Conservation (phyloP, 257 asterid genomes). For the Solanum virginianum region DNA sequence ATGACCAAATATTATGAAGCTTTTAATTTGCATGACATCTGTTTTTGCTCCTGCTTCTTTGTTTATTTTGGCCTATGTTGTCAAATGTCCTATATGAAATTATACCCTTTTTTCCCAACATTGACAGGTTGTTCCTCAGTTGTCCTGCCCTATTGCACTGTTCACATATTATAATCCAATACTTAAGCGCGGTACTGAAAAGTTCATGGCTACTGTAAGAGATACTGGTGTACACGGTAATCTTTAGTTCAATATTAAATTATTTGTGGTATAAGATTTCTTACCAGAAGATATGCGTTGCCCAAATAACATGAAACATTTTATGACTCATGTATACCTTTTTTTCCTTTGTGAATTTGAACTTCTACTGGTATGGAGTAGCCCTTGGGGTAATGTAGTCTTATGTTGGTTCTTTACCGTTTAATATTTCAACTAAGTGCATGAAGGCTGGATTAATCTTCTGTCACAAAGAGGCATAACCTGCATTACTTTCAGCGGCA, state of each 20-base stretch:
- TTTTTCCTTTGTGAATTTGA: background rate
- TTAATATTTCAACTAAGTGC: background rate
- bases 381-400: background rate
- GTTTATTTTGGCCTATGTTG: background rate
- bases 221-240: slow-evolving; percentile 78
- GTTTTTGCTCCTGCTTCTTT: background rate
- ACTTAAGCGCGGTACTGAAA: slow-evolving; percentile 70
- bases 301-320: background rate
- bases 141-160: slow-evolving; percentile 75
- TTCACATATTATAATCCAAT: slow-evolving; percentile 89
- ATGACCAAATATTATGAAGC: background rate
- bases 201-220: slow-evolving; percentile 65
- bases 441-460: background rate
- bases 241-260: background rate
- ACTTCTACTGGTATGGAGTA: background rate
- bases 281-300: background rate
- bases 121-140: slow-evolving; percentile 61
- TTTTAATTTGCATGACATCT: background rate
- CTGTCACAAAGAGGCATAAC: background rate
- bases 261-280: background rate
- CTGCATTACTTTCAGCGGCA: background rate
- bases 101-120: background rate
- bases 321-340: background rate
- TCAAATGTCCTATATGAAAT: background rate
- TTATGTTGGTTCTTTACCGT: background rate